Conservation (phyloP, 805 yeast genomes). For the Yarrowia sp. region DNA sequence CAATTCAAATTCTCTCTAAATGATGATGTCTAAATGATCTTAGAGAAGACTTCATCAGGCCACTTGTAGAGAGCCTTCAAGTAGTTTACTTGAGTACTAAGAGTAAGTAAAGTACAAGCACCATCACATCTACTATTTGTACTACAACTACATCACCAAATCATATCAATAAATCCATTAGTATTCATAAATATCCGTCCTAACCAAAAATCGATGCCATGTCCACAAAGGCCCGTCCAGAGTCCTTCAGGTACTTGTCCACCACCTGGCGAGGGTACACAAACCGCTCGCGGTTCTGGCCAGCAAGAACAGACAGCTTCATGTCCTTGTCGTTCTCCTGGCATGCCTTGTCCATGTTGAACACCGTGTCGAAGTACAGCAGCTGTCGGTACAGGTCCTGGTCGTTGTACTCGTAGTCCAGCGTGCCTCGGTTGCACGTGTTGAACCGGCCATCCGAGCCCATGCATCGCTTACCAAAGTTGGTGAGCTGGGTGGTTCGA, state of each 20-base stretch:
- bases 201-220: conserved; percentile 67
- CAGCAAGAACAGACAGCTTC: conserved; percentile 52
- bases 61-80: too few species aligned
- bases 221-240: conserved; percentile 87
- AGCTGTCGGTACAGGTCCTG: conserved; percentile 83
- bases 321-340: conserved; percentile 37
- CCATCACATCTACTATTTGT: too few species aligned
- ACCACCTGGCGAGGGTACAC: conserved; percentile 56
- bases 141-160: neutral
- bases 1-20: too few species aligned
- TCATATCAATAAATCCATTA: neutral
- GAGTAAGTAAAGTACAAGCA: too few species aligned
- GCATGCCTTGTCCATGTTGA: conserved; percentile 79
- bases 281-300: conserved; percentile 69
- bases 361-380: conserved; percentile 70
- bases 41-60: too few species aligned
- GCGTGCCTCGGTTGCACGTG: conserved; percentile 70
- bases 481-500: conserved; percentile 79
- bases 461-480: conserved; percentile 83
- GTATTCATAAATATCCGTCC: conserved; percentile 19
- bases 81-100: too few species aligned
- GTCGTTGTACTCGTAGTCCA: conserved; percentile 74
- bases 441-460: conserved; percentile 59
- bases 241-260: conserved; percentile 67
- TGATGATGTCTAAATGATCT: too few species aligned